Base-by-base conservation (phyloP, 768 basidiomycete species). In the Boletus subparvulus region DNA sequence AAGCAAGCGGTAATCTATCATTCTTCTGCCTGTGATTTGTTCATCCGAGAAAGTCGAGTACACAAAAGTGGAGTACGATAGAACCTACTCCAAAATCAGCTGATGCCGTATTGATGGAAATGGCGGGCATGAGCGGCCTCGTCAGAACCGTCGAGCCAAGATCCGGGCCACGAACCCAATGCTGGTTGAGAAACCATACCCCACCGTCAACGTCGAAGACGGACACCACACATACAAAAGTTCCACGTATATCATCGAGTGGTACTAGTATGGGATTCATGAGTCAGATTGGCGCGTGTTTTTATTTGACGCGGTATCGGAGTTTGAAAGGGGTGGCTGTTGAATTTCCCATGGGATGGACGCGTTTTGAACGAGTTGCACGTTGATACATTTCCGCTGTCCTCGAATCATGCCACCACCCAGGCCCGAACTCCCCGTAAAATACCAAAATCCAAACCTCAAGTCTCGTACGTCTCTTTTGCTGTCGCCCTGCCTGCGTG, bases 21-120 rank as follows among this genome's bases (percentile, higher is more conserved):
- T 21, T 21, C 21, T 21, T 21, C 21, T 21, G 21, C 21, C 21
- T 21, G 21, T 21, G 26, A 26, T 26, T 26, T 11, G 36, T 54
- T 75, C 73, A 98, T 72, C 96, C 97, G 14, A 99, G 81, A 82
- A 96, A 98, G 76, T 98, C 98, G 82, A 87, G 98, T 58, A 97
- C 95, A 72, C 98, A 99, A 78, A 98, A 94, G 74, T 99, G 97
- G 35, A 99, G 80, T 37, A 98, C 86, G 60, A 99, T 87, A 3
- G 93, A 94, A n/a, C 94, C 94, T 43, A 95, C 72, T 30, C 89
- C 90, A 68, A 98, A 99, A 68, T 99, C 21, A 21, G 21, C 21
- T 21, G 21, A 21, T 21, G 21, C 21, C 21, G 21, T 21, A 21
- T 21, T 21, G 21, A 21, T 21, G 21, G 21, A 21, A 21, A 21